These are phyloP conservation scores for Boletus reticuloceps DNA, from an alignment of 768 basidiomycete species.

Conservation along the genomic window DNA sequence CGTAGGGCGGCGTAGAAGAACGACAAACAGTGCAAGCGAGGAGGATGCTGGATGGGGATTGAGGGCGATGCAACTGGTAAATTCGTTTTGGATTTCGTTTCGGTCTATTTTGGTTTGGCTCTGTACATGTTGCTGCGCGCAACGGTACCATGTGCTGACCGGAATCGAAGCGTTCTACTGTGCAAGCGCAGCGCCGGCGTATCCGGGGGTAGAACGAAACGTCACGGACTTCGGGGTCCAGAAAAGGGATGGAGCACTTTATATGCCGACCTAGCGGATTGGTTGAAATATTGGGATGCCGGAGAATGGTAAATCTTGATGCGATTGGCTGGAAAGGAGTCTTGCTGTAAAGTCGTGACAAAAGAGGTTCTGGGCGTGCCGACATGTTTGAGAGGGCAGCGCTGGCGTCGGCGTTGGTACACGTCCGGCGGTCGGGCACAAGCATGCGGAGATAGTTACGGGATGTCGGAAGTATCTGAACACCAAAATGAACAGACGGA, in stretches of 20 bases:
- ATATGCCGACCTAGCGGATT: neutral
- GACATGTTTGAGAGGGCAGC: conserved; percentile 6
- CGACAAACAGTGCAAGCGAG: neutral
- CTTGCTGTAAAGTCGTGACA: neutral
- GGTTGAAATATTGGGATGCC: neutral
- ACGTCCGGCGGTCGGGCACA: neutral
- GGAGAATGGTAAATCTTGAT: neutral
- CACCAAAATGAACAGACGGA: neutral
- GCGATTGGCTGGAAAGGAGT: neutral
- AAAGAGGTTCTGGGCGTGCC: neutral
- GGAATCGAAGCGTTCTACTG: neutral
- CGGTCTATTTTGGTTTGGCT: neutral
- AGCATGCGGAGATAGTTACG: neutral
- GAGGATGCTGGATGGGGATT: conserved; percentile 1
- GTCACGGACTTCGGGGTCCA: neutral
- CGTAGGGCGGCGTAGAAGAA: neutral
- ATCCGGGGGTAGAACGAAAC: conserved; percentile 6
- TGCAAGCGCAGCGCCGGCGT: neutral
- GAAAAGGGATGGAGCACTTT: neutral
- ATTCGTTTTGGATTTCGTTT: neutral
- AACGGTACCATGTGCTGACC: neutral
- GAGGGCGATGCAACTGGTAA: neutral
- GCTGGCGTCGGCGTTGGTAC: conserved; percentile 5
- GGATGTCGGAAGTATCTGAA: neutral
- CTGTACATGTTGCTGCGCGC: neutral